Conservation (phyloP, 2,329 filamentous ascomycete genomes). For the Trichophaea hybrida region DNA sequence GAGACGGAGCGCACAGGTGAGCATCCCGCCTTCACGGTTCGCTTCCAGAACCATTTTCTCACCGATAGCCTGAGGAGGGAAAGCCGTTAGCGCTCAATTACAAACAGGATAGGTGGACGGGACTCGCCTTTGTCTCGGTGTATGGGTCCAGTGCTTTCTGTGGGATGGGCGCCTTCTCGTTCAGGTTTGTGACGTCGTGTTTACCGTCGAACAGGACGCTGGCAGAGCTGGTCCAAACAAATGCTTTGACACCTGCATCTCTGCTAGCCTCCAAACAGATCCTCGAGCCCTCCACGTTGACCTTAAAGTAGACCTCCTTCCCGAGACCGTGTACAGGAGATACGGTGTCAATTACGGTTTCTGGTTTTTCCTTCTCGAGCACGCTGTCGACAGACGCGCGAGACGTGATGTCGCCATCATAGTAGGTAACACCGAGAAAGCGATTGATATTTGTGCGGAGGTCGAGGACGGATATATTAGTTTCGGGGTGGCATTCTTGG, state of each 20-base stretch:
- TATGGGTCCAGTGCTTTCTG: slow-evolving; percentile 68
- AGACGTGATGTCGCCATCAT: slow-evolving; percentile 66
- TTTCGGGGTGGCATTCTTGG: slow-evolving; percentile 44
- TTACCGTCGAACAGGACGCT: slow-evolving; percentile 75
- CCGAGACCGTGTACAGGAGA: slow-evolving; percentile 47
- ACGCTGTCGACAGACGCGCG: slow-evolving; percentile 44
- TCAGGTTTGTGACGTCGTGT: slow-evolving; percentile 65
- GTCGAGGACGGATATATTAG: slow-evolving; percentile 55
- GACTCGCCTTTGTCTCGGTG: slow-evolving; percentile 67
- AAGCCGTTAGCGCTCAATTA: neutral
- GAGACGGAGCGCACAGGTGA: slow-evolving; percentile 70
- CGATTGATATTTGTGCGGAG: slow-evolving; percentile 57
- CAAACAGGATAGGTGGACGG: neutral
- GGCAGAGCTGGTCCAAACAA: slow-evolving; percentile 84
- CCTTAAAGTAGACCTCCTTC: slow-evolving; percentile 54
- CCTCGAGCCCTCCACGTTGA: slow-evolving; percentile 78
- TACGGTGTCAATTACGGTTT: slow-evolving; percentile 84
- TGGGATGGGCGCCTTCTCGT: slow-evolving; percentile 68
- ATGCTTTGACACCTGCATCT: slow-evolving; percentile 55
- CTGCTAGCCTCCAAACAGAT: slow-evolving; percentile 62
- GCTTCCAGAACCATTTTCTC: slow-evolving; percentile 67
- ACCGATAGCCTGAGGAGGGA: slow-evolving; percentile 47
- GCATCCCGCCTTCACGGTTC: slow-evolving; percentile 48
- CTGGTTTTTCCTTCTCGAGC: slow-evolving; percentile 53
- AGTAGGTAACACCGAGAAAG: slow-evolving; percentile 47